phyloP scores from a whole-genome alignment of 257 asterid genomes.

The Nicotiana otophora region DNA sequence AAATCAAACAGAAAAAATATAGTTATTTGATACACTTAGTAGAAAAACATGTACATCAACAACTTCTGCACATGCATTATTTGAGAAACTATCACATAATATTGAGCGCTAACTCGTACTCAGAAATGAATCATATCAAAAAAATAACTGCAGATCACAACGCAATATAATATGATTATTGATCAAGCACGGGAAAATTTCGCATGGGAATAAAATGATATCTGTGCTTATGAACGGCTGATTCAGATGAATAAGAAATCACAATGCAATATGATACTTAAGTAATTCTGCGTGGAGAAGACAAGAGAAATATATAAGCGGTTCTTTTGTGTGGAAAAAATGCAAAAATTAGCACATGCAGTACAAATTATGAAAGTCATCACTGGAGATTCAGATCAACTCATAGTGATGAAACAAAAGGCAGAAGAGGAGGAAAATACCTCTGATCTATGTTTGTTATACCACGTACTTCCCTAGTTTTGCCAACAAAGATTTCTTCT shows the following conservation, averaged over 20 bases:
- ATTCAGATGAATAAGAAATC: conserved; percentile 19
- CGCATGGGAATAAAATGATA: conserved; percentile 5
- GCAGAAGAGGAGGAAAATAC: conserved; percentile 14
- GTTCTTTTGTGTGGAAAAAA: background rate
- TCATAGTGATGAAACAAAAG: conserved; percentile 12
- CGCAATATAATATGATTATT: background rate
- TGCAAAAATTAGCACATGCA: conserved; percentile 13
- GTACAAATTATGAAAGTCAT: conserved; percentile 14
- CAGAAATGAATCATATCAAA: background rate
- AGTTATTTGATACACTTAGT: background rate
- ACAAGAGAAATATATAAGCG: background rate
- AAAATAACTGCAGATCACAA: background rate
- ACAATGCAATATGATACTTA: background rate
- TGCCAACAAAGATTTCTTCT: conserved; percentile 85
- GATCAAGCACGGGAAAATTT: background rate
- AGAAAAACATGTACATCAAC: background rate
- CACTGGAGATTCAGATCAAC: conserved; percentile 14
- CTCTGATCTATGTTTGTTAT: conserved; percentile 27
- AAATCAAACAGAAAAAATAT: background rate
- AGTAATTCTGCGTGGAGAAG: background rate
- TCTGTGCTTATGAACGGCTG: conserved; percentile 20
- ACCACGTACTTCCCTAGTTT: conserved; percentile 29
- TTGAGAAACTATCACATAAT: background rate
- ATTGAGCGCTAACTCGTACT: background rate
- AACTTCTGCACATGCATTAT: background rate